Evolutionary conservation across 108 stramenopile species (phyloP), one percentile per base, ranked within the genome.

Genomic region (Ochromonas danica): DNA sequence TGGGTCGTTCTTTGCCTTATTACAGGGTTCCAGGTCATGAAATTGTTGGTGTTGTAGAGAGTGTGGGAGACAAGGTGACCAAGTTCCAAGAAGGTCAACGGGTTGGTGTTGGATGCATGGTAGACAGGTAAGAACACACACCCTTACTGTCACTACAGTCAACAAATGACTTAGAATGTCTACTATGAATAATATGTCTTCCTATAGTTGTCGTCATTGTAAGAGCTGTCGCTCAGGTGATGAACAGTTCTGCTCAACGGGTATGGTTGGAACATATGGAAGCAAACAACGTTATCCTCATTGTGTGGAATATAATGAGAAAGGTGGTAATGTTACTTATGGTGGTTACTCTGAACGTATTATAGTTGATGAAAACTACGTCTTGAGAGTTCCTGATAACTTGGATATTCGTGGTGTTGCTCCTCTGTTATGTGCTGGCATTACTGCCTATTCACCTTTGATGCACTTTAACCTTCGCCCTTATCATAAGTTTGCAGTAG

Each of bases 61-160:
- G 39, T n/a, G 87, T 91, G 33, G 92, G 92, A 33, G 1, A 62
- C 0, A 39, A 79, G 0, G 92, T 91, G 30, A 83, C 84, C 42
- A 86, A 89, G 41, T 67, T 91, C 71, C 81, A 87, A 42, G 85
- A 88, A 27, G 90, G 91, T 33, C 89, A 92, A 62, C 42, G 28
- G 1, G 90, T 86, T 3, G 90, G 92, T 71, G 85, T 92, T 25
- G 90, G 90, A 27, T 91, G 89, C 81, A 71, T 90, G 74, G 86
- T 86, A 60, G 89, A 89, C 71, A 79, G 83, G 0, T n/a, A n/a
- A n/a, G n/a, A n/a, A n/a, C n/a, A n/a, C n/a, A n/a, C n/a, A n/a
- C n/a, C n/a, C n/a, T n/a, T n/a, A n/a, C n/a, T n/a, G n/a, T n/a
- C n/a, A n/a, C n/a, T n/a, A n/a, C n/a, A n/a, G n/a, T n/a, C n/a